phyloP scores from a whole-genome alignment of 176 grass and related monocot species.

The Alloteropsis semialata region DNA sequence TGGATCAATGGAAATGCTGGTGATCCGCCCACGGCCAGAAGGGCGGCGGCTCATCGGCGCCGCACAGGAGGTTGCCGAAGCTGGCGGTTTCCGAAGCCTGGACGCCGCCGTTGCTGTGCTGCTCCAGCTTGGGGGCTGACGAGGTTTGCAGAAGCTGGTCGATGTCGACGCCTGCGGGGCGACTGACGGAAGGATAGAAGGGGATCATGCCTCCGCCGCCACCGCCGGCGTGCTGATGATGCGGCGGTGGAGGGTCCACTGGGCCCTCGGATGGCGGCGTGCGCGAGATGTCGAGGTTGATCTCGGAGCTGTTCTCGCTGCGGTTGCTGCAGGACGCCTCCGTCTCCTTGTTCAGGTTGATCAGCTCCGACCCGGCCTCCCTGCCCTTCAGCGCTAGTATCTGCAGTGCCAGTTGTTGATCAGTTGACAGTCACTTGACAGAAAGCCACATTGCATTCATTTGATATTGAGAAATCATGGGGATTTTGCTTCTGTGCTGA shows the following conservation, averaged over 20 bases:
- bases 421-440: background rate
- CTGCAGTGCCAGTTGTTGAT: slow-evolving; percentile 35
- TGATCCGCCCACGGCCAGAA: slow-evolving; percentile 96
- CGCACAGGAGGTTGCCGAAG: slow-evolving; percentile 87
- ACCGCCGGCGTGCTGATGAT: slow-evolving; percentile 4
- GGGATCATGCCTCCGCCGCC: slow-evolving; percentile 36
- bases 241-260: slow-evolving; percentile 28
- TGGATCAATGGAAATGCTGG: slow-evolving; percentile 71
- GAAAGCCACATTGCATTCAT: background rate
- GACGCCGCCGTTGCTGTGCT: slow-evolving; percentile 29
- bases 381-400: slow-evolving; percentile 71
- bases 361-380: slow-evolving; percentile 68
- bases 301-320: slow-evolving; percentile 95
- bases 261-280: slow-evolving; percentile 50
- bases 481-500: background rate
- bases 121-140: slow-evolving; percentile 56
- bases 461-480: background rate
- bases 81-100: slow-evolving; percentile 35
- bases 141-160: slow-evolving; percentile 53
- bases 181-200: slow-evolving; percentile 41
- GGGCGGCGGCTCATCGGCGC: slow-evolving; percentile 71
- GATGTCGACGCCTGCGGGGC: slow-evolving; percentile 38
- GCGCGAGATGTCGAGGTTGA: slow-evolving; percentile 88
- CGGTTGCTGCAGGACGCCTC: slow-evolving; percentile 90
- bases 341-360: slow-evolving; percentile 97